A percentile compares a stretch with the other conserved stretches of the same genome.
Evolutionary conservation across 2,329 filamentous ascomycete genomes (phyloP).

Genomic region (Sclerotiophoma versabilis): DNA sequence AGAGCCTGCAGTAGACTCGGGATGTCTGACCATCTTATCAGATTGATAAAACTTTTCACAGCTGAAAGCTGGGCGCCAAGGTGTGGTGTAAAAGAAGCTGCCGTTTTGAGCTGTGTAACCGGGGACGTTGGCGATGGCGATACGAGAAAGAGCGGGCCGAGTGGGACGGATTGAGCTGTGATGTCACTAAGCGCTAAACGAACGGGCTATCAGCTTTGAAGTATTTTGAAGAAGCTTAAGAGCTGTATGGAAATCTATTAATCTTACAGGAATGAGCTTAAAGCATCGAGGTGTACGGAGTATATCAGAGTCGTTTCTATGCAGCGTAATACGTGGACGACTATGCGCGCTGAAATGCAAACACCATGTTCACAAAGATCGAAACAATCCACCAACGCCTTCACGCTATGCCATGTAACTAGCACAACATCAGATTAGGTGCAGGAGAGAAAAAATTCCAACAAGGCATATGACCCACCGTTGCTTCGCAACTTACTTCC

Average conservation of each 20-base stretch:
- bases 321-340: not conserved
- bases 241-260: conserved; percentile 1
- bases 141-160: conserved; percentile 14
- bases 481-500: not conserved
- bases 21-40: conserved; percentile 36
- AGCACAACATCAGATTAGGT: not conserved
- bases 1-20: not conserved
- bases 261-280: not conserved
- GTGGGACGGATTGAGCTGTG: not conserved
- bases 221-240: not conserved
- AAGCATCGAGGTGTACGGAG: not conserved
- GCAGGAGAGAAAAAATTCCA: not conserved
- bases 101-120: conserved; percentile 11
- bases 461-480: not conserved
- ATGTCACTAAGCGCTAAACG: conserved; percentile 4
- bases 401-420: conserved; percentile 5
- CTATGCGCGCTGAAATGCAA: conserved; percentile 25
- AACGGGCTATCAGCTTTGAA: too few relatives aligned
- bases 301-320: not conserved
- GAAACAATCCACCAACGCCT: conserved; percentile 6
- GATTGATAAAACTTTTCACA: conserved; percentile 34
- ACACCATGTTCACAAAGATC: not conserved
- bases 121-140: not conserved
- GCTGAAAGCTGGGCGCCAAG: conserved; percentile 20
- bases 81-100: conserved; percentile 2